Conservation (phyloP, 352 stramenopile genomes). For the Pythium myriotylum region DNA sequence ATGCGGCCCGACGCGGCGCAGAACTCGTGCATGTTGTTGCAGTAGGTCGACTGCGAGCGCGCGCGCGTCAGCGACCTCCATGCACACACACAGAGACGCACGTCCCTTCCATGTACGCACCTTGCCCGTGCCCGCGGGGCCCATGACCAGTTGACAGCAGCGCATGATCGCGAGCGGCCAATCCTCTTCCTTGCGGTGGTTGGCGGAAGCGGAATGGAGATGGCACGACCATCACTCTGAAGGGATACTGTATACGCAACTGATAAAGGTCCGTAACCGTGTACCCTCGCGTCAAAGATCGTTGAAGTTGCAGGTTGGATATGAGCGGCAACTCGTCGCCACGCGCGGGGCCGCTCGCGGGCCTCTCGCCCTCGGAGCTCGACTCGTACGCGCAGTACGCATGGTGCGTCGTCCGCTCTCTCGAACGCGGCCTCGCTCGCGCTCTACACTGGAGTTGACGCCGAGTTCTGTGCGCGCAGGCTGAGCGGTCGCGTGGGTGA, state of each 20-base stretch:
- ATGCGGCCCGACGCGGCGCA: slow-evolving; percentile 80
- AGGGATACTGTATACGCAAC: slow-evolving; percentile 1
- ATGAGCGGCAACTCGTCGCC: slow-evolving; percentile 26
- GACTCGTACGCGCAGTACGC: slow-evolving; percentile 55
- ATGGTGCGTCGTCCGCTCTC: slow-evolving; percentile 31
- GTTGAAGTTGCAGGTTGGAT: slow-evolving; percentile 16
- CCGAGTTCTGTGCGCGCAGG: slow-evolving; percentile 18
- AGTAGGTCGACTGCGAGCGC: slow-evolving; percentile 85
- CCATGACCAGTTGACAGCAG: slow-evolving; percentile 92
- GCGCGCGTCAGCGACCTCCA: background rate
- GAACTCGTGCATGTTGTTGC: slow-evolving; percentile 94
- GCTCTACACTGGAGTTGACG: background rate
- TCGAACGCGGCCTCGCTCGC: background rate
- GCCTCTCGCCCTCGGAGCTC: slow-evolving; percentile 33
- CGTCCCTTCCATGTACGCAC: slow-evolving; percentile 28
- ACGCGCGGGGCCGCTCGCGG: background rate
- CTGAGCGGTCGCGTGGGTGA: slow-evolving; percentile 47
- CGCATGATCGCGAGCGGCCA: slow-evolving; percentile 55
- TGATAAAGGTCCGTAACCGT: slow-evolving; percentile 5
- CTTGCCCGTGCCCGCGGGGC: slow-evolving; percentile 91
- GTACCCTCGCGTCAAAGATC: background rate
- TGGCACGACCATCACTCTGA: slow-evolving; percentile 20
- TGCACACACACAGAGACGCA: background rate
- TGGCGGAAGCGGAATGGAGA: background rate
- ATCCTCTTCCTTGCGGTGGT: background rate